These are phyloP conservation scores for Paxillus ammoniavirescens DNA, from an alignment of 768 basidiomycete species.

Conservation along the genomic window DNA sequence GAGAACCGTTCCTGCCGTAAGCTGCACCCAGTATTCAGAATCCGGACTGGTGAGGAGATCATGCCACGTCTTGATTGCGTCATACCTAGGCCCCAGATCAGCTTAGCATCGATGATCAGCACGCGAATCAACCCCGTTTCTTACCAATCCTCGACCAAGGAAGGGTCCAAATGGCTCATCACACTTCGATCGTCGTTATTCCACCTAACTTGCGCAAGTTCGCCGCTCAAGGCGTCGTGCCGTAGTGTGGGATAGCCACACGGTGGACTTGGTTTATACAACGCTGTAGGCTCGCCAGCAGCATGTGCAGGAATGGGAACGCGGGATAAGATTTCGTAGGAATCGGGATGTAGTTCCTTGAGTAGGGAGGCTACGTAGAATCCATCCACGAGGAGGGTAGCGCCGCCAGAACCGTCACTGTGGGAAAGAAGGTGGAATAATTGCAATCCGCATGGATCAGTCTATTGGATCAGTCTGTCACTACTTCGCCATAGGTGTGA, in stretches of 20 bases:
- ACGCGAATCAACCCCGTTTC: slow-evolving; percentile 1
- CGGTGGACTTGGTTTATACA: slow-evolving; percentile 58
- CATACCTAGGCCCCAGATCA: slow-evolving; percentile 51
- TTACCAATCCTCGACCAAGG: slow-evolving; percentile 74
- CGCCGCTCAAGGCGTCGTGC: slow-evolving; percentile 58
- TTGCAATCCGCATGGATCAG: slow-evolving; percentile 93
- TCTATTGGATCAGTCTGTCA: slow-evolving; percentile 43
- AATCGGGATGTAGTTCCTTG: slow-evolving; percentile 65
- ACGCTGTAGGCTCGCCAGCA: slow-evolving; percentile 64
- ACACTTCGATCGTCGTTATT: slow-evolving; percentile 93
- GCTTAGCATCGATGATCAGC: not conserved
- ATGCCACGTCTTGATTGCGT: slow-evolving; percentile 80
- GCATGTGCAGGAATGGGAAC: slow-evolving; percentile 82
- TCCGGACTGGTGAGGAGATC: slow-evolving; percentile 70
- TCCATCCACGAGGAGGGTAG: slow-evolving; percentile 92
- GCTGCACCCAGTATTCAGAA: slow-evolving; percentile 89
- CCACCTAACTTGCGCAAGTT: slow-evolving; percentile 82
- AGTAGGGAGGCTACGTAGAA: slow-evolving; percentile 88
- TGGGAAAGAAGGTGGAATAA: slow-evolving; percentile 91
- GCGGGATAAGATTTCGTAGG: slow-evolving; percentile 66
- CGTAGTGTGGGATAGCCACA: slow-evolving; percentile 69
- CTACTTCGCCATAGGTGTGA: not conserved
- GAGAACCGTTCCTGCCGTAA: slow-evolving; percentile 84
- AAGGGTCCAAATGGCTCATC: slow-evolving; percentile 57
- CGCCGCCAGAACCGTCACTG: slow-evolving; percentile 78